Conservation (phyloP, 1,284 basidiomycete species). For the Spongispora temasekensis region DNA sequence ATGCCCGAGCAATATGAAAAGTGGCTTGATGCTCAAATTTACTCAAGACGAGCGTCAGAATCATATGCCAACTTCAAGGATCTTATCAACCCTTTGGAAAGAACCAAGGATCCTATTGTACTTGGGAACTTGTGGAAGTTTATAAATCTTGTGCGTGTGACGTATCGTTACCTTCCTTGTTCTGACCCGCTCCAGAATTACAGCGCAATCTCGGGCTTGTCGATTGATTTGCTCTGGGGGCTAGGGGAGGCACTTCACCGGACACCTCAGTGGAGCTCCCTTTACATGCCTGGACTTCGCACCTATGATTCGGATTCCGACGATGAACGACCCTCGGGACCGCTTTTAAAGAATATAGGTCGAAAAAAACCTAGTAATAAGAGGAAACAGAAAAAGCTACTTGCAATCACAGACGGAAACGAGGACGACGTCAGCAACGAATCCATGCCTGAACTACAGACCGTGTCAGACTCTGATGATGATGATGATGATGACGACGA, state of each 20-base stretch:
- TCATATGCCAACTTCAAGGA: slow-evolving; percentile 53
- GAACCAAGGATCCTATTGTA: slow-evolving; percentile 47
- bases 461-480: slow-evolving; percentile 57
- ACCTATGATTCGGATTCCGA: slow-evolving; percentile 25
- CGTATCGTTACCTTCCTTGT: background rate
- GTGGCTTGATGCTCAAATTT: slow-evolving; percentile 67
- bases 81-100: slow-evolving; percentile 58
- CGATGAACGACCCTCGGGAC: slow-evolving; percentile 8
- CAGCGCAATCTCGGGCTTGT: slow-evolving; percentile 46
- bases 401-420: slow-evolving; percentile 50
- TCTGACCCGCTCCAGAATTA: slow-evolving; percentile 52
- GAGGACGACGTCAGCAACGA: slow-evolving; percentile 41
- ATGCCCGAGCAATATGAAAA: slow-evolving; percentile 59
- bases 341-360: slow-evolving; percentile 21
- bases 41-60: slow-evolving; percentile 57
- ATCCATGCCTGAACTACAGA: slow-evolving; percentile 66
- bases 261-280: slow-evolving; percentile 61
- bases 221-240: slow-evolving; percentile 65
- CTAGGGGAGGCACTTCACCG: slow-evolving; percentile 53
- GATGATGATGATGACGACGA: slow-evolving; percentile 41
- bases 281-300: slow-evolving; percentile 36
- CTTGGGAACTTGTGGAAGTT: slow-evolving; percentile 65
- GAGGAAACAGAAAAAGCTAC: slow-evolving; percentile 41
- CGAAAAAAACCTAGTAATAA: slow-evolving; percentile 26
- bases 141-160: slow-evolving; percentile 52